These are phyloP conservation scores for Rubroshorea leprosula DNA, from an alignment of 345 rosid genomes.

Conservation along the genomic window DNA sequence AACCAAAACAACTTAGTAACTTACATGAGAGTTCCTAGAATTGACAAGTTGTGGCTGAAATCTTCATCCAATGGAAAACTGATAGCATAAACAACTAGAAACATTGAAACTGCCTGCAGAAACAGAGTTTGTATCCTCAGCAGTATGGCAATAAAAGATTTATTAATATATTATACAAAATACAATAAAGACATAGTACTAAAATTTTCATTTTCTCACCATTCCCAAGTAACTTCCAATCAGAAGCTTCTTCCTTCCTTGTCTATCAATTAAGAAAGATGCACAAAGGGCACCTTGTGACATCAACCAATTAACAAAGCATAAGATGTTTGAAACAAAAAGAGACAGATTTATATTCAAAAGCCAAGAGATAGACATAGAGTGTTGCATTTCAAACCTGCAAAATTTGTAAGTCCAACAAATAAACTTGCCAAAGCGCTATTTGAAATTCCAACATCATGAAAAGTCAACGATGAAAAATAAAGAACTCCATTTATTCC, in stretches of 20 bases:
- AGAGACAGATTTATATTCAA: background rate
- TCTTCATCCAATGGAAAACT: constrained; percentile 57
- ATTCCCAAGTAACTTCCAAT: constrained; percentile 70
- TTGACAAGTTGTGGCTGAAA: constrained; percentile 53
- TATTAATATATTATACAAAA: too few species aligned
- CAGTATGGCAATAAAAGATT: background rate
- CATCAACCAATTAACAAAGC: constrained; percentile 10
- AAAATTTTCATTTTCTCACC: constrained; percentile 41
- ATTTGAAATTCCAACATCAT: constrained; percentile 58
- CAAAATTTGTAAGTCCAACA: constrained; percentile 62
- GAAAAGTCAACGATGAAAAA: constrained; percentile 72
- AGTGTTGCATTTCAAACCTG: constrained; percentile 36
- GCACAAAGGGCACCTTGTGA: constrained; percentile 59
- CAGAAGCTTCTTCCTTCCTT: constrained; percentile 64
- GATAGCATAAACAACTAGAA: constrained; percentile 44
- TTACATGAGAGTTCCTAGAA: constrained; percentile 69
- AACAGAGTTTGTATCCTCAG: constrained; percentile 12
- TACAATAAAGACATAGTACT: background rate
- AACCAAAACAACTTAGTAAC: constrained; percentile 17
- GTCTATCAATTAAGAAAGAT: constrained; percentile 54
- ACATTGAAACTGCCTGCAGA: constrained; percentile 72
- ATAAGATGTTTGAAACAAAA: constrained; percentile 9
- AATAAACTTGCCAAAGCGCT: constrained; percentile 56
- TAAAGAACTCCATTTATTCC: constrained; percentile 85
- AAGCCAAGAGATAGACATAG: background rate